Evolutionary conservation across 2,329 filamentous ascomycete genomes (phyloP), one percentile per base, ranked within the genome.

Genomic region (Gaeumannomyces sp.): DNA sequence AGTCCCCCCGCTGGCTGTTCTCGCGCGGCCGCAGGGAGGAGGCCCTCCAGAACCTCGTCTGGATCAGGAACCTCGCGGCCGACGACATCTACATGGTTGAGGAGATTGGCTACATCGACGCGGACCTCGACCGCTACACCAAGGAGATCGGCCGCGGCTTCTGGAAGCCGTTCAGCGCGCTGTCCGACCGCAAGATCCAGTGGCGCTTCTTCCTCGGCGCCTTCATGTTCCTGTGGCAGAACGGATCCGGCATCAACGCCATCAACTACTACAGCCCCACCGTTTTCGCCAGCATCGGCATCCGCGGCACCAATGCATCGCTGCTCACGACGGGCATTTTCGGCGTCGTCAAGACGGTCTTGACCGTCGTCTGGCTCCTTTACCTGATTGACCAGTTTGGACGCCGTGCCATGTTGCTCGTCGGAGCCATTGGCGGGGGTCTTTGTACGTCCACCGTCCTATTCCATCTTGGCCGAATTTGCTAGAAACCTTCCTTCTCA

Each of bases 201-300:
- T 91, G 86, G 80, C 85, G 90, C 58, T 87, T 94, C 76, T 84
- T 91, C 73, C 81, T 93, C 14, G 90, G 90, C 60, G 84, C 84
- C 64, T 84, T 90, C 71, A 81, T 94, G 27, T 93, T 93, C 80
- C 78, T 93, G 64, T 92, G 87, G 82, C 91, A 94, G 75, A 94
- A 94, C 70, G 88, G 88, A 62, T 82, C 79, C 3, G 90, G 90
- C 2, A 92, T 92, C 78, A 92, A 92, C 69, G 89, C 89, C 27
- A 88, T 91, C 78, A 92, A 92, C 78, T 92, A 92, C 77, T 91
- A 89, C 75, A 82, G 79, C 1, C 89, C 89, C 0, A 89, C 84
- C 0, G 84, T 92, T 13, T 91, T 92, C 80, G 82, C 78, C 67
- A 78, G 76, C 59, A 76, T 83, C 62, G 80, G 80, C 5, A 76